Conservation (phyloP, 495 filamentous ascomycete species). For the Penicillium maclennaniae region DNA sequence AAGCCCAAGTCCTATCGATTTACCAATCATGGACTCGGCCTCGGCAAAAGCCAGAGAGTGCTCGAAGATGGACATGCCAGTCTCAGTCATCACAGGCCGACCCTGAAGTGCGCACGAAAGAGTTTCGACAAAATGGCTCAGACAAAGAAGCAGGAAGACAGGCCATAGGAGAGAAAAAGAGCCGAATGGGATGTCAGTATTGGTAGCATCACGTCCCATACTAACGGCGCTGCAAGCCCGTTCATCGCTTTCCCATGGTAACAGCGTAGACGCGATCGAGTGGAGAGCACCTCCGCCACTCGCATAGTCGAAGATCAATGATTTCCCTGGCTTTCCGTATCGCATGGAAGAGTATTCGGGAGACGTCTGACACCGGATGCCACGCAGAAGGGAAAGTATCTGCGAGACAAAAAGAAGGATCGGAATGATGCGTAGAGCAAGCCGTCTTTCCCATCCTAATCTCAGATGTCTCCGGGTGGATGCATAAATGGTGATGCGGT, state of each 20-base stretch:
- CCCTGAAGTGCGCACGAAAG: constrained; percentile 86
- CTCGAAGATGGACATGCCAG: constrained; percentile 95
- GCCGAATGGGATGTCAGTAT: constrained; percentile 53
- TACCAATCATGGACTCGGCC: constrained; percentile 79
- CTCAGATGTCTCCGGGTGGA: constrained; percentile 73
- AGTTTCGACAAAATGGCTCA: constrained; percentile 85
- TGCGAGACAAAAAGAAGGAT: constrained; percentile 72
- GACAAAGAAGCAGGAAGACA: constrained; percentile 73
- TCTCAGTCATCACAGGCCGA: constrained; percentile 72
- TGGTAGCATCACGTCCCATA: constrained; percentile 57
- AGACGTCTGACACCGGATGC: constrained; percentile 89
- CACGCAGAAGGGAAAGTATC: constrained; percentile 65
- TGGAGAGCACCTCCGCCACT: constrained; percentile 67
- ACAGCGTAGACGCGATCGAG: constrained; percentile 58
- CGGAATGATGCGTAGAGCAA: constrained; percentile 69
- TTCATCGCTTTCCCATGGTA: constrained; percentile 64
- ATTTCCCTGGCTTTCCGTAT: constrained; percentile 66
- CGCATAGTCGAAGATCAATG: constrained; percentile 67
- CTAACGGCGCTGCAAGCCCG: constrained; percentile 66
- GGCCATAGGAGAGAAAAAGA: constrained; percentile 86
- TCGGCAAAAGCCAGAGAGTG: constrained; percentile 96
- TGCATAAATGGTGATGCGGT: constrained; percentile 90
- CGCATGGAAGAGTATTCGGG: constrained; percentile 67
- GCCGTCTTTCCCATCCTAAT: constrained; percentile 66
- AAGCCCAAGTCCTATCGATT: constrained; percentile 64